Conservation (phyloP, 2,329 filamentous ascomycete genomes). For the Tricladium varicosporioides region DNA sequence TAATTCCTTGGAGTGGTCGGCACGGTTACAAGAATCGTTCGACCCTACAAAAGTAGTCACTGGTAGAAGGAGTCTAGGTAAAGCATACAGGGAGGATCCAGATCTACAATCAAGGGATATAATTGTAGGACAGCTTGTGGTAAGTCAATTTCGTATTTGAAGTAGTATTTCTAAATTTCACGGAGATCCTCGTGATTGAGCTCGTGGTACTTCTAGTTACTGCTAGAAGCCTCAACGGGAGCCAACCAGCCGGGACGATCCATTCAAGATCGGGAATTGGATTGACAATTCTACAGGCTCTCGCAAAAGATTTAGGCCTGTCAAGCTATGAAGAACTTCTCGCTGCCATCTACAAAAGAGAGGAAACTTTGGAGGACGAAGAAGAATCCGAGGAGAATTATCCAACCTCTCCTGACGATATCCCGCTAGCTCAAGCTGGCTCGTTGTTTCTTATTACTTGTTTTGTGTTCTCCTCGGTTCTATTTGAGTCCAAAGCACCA, state of each 20-base stretch:
- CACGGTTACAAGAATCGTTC: conserved; percentile 66
- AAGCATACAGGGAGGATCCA: conserved; percentile 63
- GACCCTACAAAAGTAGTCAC: conserved; percentile 63
- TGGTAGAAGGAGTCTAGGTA: conserved; percentile 57
- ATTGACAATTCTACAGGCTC: conserved; percentile 26
- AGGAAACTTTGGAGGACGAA: conserved; percentile 37
- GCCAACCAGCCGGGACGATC: not conserved
- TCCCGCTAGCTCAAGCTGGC: conserved; percentile 58
- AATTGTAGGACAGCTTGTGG: conserved; percentile 70
- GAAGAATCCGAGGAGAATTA: conserved; percentile 44
- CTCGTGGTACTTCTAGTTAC: too few species aligned
- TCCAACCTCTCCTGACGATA: conserved; percentile 46
- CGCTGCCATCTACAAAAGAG: conserved; percentile 45
- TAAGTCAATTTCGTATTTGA: conserved; percentile 39
- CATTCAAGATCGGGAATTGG: not conserved
- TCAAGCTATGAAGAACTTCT: conserved; percentile 41
- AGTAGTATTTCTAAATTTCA: too few species aligned
- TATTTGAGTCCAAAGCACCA: conserved; percentile 57
- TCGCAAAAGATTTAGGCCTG: conserved; percentile 59
- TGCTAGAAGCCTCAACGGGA: not conserved
- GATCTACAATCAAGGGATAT: conserved; percentile 60
- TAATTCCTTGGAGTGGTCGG: conserved; percentile 59
- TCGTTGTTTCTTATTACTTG: conserved; percentile 59
- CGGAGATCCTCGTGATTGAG: too few species aligned
- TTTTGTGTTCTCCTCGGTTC: conserved; percentile 59